phyloP scores from a whole-genome alignment of 169 alveolate species.

The Eimeria falciformis region DNA sequence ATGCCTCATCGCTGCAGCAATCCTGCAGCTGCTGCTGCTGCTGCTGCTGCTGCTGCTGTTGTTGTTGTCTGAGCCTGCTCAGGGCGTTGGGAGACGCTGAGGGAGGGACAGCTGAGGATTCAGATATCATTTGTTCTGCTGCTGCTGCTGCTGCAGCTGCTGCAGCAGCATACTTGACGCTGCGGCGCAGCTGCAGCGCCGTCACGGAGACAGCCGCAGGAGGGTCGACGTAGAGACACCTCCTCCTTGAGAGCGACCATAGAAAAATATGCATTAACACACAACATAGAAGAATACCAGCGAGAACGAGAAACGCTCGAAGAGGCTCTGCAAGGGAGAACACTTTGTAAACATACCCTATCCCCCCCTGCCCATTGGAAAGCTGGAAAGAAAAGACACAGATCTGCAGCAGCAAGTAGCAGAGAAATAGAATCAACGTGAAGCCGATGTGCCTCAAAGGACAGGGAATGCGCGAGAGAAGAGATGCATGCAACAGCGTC shows the following conservation, averaged over 20 bases:
- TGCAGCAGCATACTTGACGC: constrained; percentile 64
- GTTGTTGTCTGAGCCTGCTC: neutral
- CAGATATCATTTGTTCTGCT: constrained; percentile 37
- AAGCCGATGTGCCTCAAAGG: constrained; percentile 67
- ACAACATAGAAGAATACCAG: constrained; percentile 16
- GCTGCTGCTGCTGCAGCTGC: constrained; percentile 61
- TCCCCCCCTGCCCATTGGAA: constrained; percentile 72
- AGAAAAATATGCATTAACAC: constrained; percentile 2
- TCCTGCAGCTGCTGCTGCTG: too few species aligned
- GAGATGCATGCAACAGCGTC: constrained; percentile 66
- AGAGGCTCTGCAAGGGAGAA: constrained; percentile 40
- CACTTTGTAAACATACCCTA: constrained; percentile 67
- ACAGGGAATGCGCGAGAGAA: constrained; percentile 70
- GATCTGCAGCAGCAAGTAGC: constrained; percentile 46
- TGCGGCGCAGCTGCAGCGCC: constrained; percentile 56
- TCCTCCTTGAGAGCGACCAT: constrained; percentile 23
- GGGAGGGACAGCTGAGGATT: constrained; percentile 16
- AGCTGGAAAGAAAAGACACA: constrained; percentile 53
- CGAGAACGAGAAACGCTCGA: constrained; percentile 20
- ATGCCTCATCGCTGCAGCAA: constrained; percentile 65
- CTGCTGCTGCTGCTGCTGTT: constrained; percentile 24
- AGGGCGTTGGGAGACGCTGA: neutral
- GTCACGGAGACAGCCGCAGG: constrained; percentile 72
- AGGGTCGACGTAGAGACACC: constrained; percentile 68
- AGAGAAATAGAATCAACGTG: constrained; percentile 15